Evolutionary conservation across 1,139 yeast species (phyloP).

Genomic region (Pichiaceae sp.): DNA sequence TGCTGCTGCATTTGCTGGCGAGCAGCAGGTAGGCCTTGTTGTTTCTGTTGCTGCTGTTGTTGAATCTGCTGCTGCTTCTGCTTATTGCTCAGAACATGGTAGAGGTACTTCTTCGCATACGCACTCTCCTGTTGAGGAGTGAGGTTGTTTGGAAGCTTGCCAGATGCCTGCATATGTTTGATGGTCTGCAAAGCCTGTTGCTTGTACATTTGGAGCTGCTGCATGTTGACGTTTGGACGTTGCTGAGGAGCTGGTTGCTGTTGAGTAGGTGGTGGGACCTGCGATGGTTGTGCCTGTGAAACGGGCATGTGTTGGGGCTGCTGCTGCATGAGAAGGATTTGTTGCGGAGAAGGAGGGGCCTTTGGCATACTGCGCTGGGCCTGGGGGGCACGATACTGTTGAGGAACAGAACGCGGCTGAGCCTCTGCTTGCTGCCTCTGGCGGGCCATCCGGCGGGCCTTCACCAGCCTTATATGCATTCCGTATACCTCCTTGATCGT

Average conservation of each 20-base stretch:
- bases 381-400: slow-evolving; percentile 14
- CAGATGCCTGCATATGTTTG: slow-evolving; percentile 26
- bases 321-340: slow-evolving; percentile 21
- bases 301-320: slow-evolving; percentile 4
- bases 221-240: slow-evolving; percentile 1
- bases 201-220: slow-evolving; percentile 27
- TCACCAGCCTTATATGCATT: slow-evolving; percentile 44
- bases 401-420: slow-evolving; percentile 17
- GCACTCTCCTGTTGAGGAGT: slow-evolving; percentile 31
- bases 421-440: slow-evolving; percentile 10
- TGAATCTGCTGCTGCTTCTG: slow-evolving; percentile 9
- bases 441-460: slow-evolving; percentile 17
- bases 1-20: slow-evolving; percentile 13
- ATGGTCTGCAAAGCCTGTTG: slow-evolving; percentile 28
- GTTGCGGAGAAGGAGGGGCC: slow-evolving; percentile 18
- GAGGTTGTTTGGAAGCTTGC: slow-evolving; percentile 24
- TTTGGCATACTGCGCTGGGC: slow-evolving; percentile 7
- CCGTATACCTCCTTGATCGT: slow-evolving; percentile 54
- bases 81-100: slow-evolving; percentile 16
- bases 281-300: slow-evolving; percentile 8
- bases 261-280: slow-evolving; percentile 9
- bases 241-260: slow-evolving; percentile 11
- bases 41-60: slow-evolving; percentile 14
- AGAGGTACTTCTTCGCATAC: slow-evolving; percentile 29
- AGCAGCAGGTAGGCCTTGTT: slow-evolving; percentile 10